Evolutionary conservation across 2,329 filamentous ascomycete species (phyloP).

Genomic region (Metarhizium guizhouense): DNA sequence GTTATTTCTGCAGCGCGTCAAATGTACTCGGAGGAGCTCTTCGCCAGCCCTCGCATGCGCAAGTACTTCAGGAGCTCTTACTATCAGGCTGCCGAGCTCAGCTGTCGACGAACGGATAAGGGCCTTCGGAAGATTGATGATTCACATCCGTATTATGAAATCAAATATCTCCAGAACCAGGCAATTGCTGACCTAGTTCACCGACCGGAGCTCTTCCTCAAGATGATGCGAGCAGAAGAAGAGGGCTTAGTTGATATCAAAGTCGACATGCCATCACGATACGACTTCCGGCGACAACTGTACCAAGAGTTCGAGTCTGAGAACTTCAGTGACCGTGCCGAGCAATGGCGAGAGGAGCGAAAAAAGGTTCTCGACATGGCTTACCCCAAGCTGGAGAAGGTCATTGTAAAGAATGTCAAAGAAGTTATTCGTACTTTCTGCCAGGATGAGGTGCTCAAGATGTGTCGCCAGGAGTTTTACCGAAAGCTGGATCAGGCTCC

Average conservation of each 20-base stretch:
- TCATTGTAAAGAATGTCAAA: slow-evolving; percentile 88
- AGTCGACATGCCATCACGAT: slow-evolving; percentile 66
- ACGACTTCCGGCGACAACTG: slow-evolving; percentile 67
- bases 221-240: slow-evolving; percentile 95
- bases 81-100: slow-evolving; percentile 75
- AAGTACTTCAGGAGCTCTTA: slow-evolving; percentile 76
- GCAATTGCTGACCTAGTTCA: slow-evolving; percentile 72
- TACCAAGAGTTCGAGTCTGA: slow-evolving; percentile 85
- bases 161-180: slow-evolving; percentile 92
- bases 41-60: slow-evolving; percentile 79
- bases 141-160: slow-evolving; percentile 91
- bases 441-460: slow-evolving; percentile 82
- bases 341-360: slow-evolving; percentile 88
- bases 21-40: slow-evolving; percentile 87
- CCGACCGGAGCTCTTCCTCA: slow-evolving; percentile 81
- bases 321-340: slow-evolving; percentile 88
- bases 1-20: slow-evolving; percentile 73
- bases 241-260: slow-evolving; percentile 85
- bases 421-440: slow-evolving; percentile 90
- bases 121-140: slow-evolving; percentile 90
- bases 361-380: slow-evolving; percentile 77
- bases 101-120: slow-evolving; percentile 88
- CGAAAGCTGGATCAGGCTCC: slow-evolving; percentile 91
- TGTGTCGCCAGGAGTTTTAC: slow-evolving; percentile 81
- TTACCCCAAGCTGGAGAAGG: slow-evolving; percentile 68